Base-by-base conservation (phyloP, 495 filamentous ascomycete genomes). In the Penicillium macrosclerotiorum region DNA sequence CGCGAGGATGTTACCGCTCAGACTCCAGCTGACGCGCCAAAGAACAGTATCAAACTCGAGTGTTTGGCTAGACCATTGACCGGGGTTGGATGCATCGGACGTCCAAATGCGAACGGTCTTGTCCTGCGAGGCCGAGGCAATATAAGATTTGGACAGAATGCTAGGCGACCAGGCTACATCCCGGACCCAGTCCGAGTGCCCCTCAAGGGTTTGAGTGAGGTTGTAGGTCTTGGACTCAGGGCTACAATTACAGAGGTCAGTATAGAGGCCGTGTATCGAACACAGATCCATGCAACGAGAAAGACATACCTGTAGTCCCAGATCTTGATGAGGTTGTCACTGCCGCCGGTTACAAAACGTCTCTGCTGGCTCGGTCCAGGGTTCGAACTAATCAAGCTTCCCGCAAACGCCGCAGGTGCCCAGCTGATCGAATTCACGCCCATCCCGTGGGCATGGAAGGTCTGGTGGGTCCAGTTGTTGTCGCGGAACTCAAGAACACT, bases 71-170 rank as follows among this genome's bases (percentile, higher is more conserved):
- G 79, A 75, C 94, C 94, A 99, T 57, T 89, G 76, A 29, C 68
- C 63, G 41, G 74, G 70, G 60, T 68, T 68, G 43, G 79, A 76
- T 9, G 79, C 74, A 52, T 85, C 82, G 27, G 76, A 82, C 13
- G 91, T 97, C 94, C 94, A 99, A 67, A 99, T 96, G 41, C 91
- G 80, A 41, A 97, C 92, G 8, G 89, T 95, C 76, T 90, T 91
- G 58, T 99, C 93, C 73, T 97, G 90, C n/a, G 81, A 84, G 11
- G 92, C 93, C 12, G 82, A 86, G 17, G 93, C 94, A 52, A 99
- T 95, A 72, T 99, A 99, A 34, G 81, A 84, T 77, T 95, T 97
- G 60, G 87, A 85, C 47, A 97, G 76, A 34, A 97, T 86, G 42
- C 88, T 94, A 5, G 93, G 93, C 34, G 85, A 86, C 94, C 94